Conservation (phyloP, 495 filamentous ascomycete species). For the Talaromyces nanjingensis region DNA sequence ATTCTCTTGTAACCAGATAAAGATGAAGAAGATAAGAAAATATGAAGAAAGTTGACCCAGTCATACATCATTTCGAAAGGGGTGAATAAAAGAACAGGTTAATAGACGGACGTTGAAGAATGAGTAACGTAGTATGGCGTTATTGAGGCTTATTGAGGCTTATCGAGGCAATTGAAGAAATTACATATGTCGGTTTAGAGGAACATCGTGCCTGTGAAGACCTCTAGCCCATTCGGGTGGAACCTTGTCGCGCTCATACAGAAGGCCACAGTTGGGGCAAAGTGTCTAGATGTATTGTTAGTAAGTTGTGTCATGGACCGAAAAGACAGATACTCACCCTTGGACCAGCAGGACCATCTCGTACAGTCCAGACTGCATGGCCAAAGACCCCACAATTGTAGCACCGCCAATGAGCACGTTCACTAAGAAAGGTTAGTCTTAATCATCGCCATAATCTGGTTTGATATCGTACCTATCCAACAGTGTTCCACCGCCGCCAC, state of each 20-base stretch:
- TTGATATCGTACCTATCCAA: conserved; percentile 52
- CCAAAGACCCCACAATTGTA: conserved; percentile 86
- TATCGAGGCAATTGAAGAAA: not conserved
- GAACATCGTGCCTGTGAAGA: conserved; percentile 55
- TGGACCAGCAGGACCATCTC: conserved; percentile 81
- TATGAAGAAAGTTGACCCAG: conserved; percentile 5
- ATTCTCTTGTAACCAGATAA: not conserved
- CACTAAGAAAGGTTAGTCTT: conserved; percentile 35
- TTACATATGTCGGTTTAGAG: conserved; percentile 27
- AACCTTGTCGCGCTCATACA: conserved; percentile 79
- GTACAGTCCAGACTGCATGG: conserved; percentile 83
- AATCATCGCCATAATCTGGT: not conserved
- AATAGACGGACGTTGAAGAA: not conserved
- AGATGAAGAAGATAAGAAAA: conserved; percentile 1
- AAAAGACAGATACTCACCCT: conserved; percentile 48
- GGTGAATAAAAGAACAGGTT: not conserved
- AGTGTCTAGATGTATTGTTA: conserved; percentile 55
- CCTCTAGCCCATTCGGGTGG: conserved; percentile 78
- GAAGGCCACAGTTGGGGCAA: conserved; percentile 88
- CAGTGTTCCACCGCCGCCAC: conserved; percentile 62
- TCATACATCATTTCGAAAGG: conserved; percentile 5
- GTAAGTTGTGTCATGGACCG: not conserved
- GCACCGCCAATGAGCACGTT: conserved; percentile 84
- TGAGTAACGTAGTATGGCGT: not conserved
- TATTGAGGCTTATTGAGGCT: not conserved